Conservation (phyloP, 2,329 filamentous ascomycete genomes). For the Lasiodiplodia sp. region DNA sequence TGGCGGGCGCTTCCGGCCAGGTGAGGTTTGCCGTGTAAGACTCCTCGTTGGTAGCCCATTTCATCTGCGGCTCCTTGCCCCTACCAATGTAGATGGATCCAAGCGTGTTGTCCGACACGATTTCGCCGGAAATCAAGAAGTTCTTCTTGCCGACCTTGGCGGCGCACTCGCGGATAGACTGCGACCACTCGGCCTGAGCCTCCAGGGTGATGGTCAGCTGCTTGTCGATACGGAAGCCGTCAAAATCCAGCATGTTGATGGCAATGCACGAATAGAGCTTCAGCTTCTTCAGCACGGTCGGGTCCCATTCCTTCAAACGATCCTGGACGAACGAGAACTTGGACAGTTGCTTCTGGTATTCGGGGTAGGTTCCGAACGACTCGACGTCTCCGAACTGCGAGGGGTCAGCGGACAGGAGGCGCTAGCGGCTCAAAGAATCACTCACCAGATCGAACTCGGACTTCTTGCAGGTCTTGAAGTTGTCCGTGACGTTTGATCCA, state of each 20-base stretch:
- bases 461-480: conserved; percentile 58
- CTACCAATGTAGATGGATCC: conserved; percentile 70
- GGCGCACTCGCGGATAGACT: conserved; percentile 65
- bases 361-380: conserved; percentile 50
- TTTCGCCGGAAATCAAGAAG: conserved; percentile 70
- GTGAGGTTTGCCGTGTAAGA: conserved; percentile 57
- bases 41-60: conserved; percentile 55
- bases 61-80: conserved; percentile 64
- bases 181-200: conserved; percentile 65
- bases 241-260: conserved; percentile 69
- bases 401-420: conserved; percentile 7
- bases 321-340: conserved; percentile 74
- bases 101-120: conserved; percentile 50
- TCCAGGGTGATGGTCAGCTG: conserved; percentile 70
- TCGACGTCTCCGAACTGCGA: conserved; percentile 65
- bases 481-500: conserved; percentile 22
- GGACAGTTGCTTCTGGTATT: conserved; percentile 69
- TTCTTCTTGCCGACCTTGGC: conserved; percentile 65
- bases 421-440: background rate
- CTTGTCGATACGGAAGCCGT: conserved; percentile 73
- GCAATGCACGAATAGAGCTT: conserved; percentile 69
- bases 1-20: conserved; percentile 44
- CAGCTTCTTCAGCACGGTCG: conserved; percentile 64
- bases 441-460: conserved; percentile 64
- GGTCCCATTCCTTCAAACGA: conserved; percentile 69